A percentile compares a stretch with the other conserved stretches of the same genome.
Conservation (phyloP, 805 yeast genomes). For the Ogataea methanolica region DNA sequence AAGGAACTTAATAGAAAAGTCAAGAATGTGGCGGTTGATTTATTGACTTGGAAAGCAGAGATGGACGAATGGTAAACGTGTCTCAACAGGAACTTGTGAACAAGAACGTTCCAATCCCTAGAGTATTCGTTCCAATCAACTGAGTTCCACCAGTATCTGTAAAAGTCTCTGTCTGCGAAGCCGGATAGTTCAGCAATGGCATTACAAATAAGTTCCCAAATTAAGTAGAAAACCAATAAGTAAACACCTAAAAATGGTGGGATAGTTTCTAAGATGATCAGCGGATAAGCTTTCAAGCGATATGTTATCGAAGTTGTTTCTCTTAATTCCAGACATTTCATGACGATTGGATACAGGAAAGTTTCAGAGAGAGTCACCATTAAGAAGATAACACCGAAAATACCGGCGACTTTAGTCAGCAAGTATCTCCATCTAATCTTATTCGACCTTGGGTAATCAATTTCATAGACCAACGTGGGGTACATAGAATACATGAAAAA, state of each 20-base stretch:
- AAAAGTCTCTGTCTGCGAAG: conserved; percentile 89
- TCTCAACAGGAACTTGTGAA: conserved; percentile 79
- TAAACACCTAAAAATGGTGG: conserved; percentile 79
- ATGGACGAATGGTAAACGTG: conserved; percentile 94
- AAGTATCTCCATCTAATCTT: conserved; percentile 67
- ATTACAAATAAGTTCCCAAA: conserved; percentile 93
- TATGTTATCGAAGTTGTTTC: conserved; percentile 39
- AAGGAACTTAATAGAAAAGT: conserved; percentile 77
- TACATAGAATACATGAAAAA: conserved; percentile 79
- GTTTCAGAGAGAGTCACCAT: conserved; percentile 81
- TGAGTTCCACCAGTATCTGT: conserved; percentile 98
- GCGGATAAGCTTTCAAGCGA: conserved; percentile 45
- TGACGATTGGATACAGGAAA: conserved; percentile 67
- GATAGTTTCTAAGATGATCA: conserved; percentile 63
- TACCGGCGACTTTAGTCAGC: conserved; percentile 64
- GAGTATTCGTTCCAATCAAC: conserved; percentile 91
- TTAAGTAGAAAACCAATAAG: conserved; percentile 74
- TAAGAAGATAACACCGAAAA: conserved; percentile 78
- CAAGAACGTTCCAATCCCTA: conserved; percentile 92
- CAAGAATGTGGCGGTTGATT: conserved; percentile 63
- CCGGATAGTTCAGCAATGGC: conserved; percentile 82
- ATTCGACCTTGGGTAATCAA: conserved; percentile 74
- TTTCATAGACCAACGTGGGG: conserved; percentile 84
- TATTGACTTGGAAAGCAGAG: conserved; percentile 64
- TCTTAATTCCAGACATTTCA: conserved; percentile 52